These are phyloP conservation scores for Colletotrichum endophyticum DNA, from an alignment of 2,329 filamentous ascomycete genomes.

Conservation along the genomic window DNA sequence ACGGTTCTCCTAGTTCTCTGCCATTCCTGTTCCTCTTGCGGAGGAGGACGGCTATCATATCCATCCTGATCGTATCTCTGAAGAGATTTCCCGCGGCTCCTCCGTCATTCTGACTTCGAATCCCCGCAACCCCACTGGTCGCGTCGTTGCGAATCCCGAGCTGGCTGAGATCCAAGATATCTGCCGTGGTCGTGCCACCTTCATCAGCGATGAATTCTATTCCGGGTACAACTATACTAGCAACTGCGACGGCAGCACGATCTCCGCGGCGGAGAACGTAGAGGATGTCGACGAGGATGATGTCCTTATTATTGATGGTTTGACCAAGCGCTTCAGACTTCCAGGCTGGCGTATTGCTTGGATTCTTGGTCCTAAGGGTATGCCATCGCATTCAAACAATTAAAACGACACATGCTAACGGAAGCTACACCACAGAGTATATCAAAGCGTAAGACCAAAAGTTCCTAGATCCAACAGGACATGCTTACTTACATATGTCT, in stretches of 20 bases:
- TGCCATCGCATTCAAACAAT: constrained; percentile 11
- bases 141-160: constrained; percentile 84
- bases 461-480: not conserved
- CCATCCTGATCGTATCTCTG: constrained; percentile 88
- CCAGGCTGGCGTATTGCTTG: constrained; percentile 97
- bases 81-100: constrained; percentile 86
- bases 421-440: constrained; percentile 63
- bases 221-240: constrained; percentile 95
- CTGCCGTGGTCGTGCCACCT: constrained; percentile 85
- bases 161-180: constrained; percentile 91
- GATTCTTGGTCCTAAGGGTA: constrained; percentile 87
- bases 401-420: not conserved
- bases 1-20: constrained; percentile 68
- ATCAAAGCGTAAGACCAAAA: constrained; percentile 71
- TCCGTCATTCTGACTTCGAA: constrained; percentile 94
- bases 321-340: constrained; percentile 95
- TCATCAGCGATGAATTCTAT: constrained; percentile 98
- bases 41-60: constrained; percentile 92
- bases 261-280: constrained; percentile 88
- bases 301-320: constrained; percentile 91
- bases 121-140: constrained; percentile 91
- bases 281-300: constrained; percentile 89
- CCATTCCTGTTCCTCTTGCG: constrained; percentile 83
- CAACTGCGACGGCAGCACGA: constrained; percentile 87
- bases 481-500: not conserved